Evolutionary conservation across 2,329 filamentous ascomycete genomes (phyloP), one percentile per base, ranked within the genome.

Genomic region (Talaromyces islandicus): DNA sequence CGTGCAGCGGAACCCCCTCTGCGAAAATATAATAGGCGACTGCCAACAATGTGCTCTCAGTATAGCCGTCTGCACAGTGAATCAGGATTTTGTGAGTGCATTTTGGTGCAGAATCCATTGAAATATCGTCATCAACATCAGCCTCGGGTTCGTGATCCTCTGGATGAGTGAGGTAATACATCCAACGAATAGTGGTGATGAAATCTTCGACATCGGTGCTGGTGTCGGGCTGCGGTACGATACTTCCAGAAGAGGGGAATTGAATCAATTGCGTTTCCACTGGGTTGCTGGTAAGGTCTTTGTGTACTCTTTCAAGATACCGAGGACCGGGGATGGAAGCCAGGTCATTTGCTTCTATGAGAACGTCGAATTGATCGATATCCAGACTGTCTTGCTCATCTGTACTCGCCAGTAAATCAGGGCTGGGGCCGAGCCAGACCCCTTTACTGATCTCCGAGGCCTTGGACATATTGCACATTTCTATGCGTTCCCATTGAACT

Each of bases 31-130:
- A 91, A 75, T 99, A 99, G 10, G 93, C 91, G 43, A 99, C 85
- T 1, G 85, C 91, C 19, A 99, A 81, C 73, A 99, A 83, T 1
- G 92, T 92, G 1, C 90, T 93, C 75, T 99, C 94, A 0, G 94
- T 99, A 69, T 99, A 99, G 19, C 94, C 94, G 73, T 99, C 94
- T 2, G 88, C 88, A 73, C 94, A 97, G 74, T 97, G 93, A 46
- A 99, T 90, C 32, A 97, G 83, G 35, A 97, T 85, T 70, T 87
- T 92, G 64, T 86, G 80, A 59, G 85, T 80, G 35, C 76, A 75
- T 29, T 71, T 71, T 9, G 63, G 64, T 6, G 70, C 65, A 7
- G 69, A 66, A 1, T 72, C 68, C 81, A 88, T 85, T 52, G 77
- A 76, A 58, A 82, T 81, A 64, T 88, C 85, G 2, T 81, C 80